Percentiles rank a stretch among this genome's conserved stretches.
These are phyloP conservation scores for Oemleria cerasiformis DNA, from an alignment of 306 rosid genomes.

Conservation along the genomic window DNA sequence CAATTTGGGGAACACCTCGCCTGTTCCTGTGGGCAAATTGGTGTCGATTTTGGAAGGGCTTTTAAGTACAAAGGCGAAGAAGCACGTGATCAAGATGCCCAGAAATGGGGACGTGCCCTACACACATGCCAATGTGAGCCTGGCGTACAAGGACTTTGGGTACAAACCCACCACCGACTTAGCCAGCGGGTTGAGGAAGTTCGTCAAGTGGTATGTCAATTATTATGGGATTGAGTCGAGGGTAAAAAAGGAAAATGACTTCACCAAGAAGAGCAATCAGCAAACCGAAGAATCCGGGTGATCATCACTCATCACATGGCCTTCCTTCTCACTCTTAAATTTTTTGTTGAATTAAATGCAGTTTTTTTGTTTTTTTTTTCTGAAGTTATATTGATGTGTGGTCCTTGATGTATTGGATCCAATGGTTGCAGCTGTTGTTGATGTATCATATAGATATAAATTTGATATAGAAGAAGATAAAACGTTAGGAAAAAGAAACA, in stretches of 20 bases:
- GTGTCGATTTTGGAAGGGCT: conserved; percentile 57
- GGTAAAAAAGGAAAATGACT: conserved; percentile 48
- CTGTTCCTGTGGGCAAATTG: conserved; percentile 78
- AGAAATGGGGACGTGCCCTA: conserved; percentile 87
- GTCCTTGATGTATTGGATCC: conserved; percentile 34
- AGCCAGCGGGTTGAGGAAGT: conserved; percentile 69
- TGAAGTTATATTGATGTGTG: conserved; percentile 23
- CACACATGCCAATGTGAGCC: conserved; percentile 83
- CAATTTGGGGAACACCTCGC: conserved; percentile 82
- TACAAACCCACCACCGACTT: conserved; percentile 76
- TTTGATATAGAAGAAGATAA: conserved; percentile 30
- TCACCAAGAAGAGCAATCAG: background rate
- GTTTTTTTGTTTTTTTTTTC: background rate
- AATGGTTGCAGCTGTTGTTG: conserved; percentile 24
- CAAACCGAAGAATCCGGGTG: conserved; percentile 61
- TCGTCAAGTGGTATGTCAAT: conserved; percentile 82
- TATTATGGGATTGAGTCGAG: conserved; percentile 73
- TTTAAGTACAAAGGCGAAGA: conserved; percentile 57
- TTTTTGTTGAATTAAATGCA: conserved; percentile 9
- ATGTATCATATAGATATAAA: conserved; percentile 48
- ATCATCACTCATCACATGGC: conserved; percentile 33
- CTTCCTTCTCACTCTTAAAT: background rate
- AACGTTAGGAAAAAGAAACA: conserved; percentile 31
- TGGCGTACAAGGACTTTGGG: conserved; percentile 62
- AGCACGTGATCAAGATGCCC: conserved; percentile 75